These are phyloP conservation scores for Picea abies DNA, from an alignment of 83 land plant genomes.

Conservation along the genomic window DNA sequence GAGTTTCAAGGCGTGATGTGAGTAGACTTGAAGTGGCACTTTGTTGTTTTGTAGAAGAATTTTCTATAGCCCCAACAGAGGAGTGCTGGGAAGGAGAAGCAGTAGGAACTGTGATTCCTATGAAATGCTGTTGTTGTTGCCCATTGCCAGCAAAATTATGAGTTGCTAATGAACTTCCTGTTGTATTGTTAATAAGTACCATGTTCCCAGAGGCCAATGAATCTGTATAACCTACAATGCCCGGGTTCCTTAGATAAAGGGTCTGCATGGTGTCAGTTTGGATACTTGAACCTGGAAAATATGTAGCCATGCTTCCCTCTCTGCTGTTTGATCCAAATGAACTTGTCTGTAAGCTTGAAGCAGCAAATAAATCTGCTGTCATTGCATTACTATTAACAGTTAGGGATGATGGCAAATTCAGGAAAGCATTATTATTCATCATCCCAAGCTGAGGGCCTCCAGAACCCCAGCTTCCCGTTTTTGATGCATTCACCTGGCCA, in stretches of 20 bases:
- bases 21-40: conserved; percentile 27
- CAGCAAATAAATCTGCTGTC: neutral
- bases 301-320: conserved; percentile 43
- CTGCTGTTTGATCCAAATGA: neutral
- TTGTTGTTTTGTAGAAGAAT: conserved; percentile 49
- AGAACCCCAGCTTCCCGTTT: neutral
- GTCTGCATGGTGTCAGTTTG: conserved; percentile 57
- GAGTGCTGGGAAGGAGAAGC: conserved; percentile 17
- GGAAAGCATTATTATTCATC: conserved; percentile 4
- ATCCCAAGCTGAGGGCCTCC: neutral
- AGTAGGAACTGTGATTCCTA: conserved; percentile 35
- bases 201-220: conserved; percentile 25
- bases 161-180: conserved; percentile 23
- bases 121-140: conserved; percentile 26
- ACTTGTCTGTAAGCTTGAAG: neutral
- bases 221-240: conserved; percentile 41
- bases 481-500: neutral
- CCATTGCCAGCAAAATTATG: conserved; percentile 19
- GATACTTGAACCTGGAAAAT: conserved; percentile 50
- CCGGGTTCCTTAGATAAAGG: conserved; percentile 60
- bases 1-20: neutral
- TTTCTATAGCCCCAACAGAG: conserved; percentile 11
- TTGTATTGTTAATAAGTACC: conserved; percentile 33
- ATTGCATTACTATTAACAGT: neutral
- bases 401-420: conserved; percentile 4